Evolutionary conservation across 441 rosid species (phyloP).

Genomic region (Melastoma candidum): DNA sequence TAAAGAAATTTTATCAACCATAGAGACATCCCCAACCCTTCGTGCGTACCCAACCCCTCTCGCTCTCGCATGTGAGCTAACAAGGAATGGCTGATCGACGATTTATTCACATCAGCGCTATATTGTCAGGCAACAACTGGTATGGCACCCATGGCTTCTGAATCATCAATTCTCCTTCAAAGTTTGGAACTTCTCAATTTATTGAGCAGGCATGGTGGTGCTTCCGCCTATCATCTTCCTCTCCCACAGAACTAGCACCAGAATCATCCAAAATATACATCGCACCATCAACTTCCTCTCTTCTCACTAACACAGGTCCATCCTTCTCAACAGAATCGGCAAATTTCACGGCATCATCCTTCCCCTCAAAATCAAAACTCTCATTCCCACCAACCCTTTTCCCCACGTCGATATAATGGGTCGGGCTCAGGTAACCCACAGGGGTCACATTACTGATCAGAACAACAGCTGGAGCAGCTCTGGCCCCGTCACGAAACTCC

Average conservation of each 20-base stretch:
- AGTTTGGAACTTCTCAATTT: no score
- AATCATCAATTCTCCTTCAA: no score
- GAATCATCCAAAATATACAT: no score
- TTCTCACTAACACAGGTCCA: no score
- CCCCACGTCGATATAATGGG: slow-evolving; percentile 11
- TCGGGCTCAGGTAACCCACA: slow-evolving; percentile 14
- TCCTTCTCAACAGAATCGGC: slow-evolving; percentile 6
- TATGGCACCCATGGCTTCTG: no score
- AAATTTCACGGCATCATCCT: slow-evolving; percentile 14
- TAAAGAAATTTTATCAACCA: slow-evolving; percentile 8
- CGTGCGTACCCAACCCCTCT: slow-evolving; percentile 2
- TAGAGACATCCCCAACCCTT: slow-evolving; percentile 9
- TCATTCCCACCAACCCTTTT: slow-evolving; percentile 14
- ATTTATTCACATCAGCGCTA: no score
- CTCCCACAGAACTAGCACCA: no score
- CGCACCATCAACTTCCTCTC: no score
- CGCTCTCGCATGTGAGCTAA: slow-evolving; percentile 1
- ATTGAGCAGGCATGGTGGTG: no score
- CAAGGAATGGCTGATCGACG: neutral
- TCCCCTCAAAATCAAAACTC: slow-evolving; percentile 21
- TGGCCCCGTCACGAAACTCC: slow-evolving; percentile 15
- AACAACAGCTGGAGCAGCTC: slow-evolving; percentile 14
- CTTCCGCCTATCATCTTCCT: no score
- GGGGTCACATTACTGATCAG: slow-evolving; percentile 17
- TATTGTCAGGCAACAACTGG: no score